Percentiles rank a stretch among this genome's conserved stretches.
Evolutionary conservation across 345 rosid genomes (phyloP).

Genomic region (Sonneratia alba): DNA sequence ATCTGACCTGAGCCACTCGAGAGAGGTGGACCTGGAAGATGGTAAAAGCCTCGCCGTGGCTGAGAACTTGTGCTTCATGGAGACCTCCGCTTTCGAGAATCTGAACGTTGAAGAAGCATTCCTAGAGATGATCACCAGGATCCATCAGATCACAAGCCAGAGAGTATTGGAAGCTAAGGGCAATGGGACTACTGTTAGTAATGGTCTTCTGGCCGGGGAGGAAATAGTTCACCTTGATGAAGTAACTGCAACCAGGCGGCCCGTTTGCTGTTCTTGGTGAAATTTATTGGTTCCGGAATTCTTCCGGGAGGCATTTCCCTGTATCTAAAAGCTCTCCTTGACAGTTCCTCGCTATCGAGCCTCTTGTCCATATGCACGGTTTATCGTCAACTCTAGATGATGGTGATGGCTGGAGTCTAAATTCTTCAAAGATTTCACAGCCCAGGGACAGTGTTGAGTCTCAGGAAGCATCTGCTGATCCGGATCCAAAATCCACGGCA

Average conservation of each 20-base stretch:
- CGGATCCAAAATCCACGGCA: not conserved
- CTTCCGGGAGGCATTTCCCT: not conserved
- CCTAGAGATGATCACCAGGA: slow-evolving; percentile 45
- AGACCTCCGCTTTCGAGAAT: slow-evolving; percentile 71
- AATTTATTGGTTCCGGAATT: not conserved
- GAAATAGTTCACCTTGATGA: slow-evolving; percentile 42
- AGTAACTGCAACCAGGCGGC: slow-evolving; percentile 61
- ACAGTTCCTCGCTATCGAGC: not conserved
- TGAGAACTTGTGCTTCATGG: slow-evolving; percentile 59
- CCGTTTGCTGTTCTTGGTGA: slow-evolving; percentile 42
- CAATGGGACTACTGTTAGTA: slow-evolving; percentile 17
- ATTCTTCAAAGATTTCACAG: too few relatives aligned
- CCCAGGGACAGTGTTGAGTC: too few relatives aligned
- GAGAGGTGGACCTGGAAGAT: slow-evolving; percentile 54
- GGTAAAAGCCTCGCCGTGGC: slow-evolving; percentile 48
- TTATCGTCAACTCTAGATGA: not conserved
- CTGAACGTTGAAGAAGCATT: slow-evolving; percentile 70
- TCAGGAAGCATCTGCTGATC: not conserved
- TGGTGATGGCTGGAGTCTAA: too few relatives aligned
- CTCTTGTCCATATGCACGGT: not conserved
- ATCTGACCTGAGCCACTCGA: slow-evolving; percentile 35
- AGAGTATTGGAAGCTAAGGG: slow-evolving; percentile 37
- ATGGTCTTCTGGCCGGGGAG: slow-evolving; percentile 35
- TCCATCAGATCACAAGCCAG: slow-evolving; percentile 40
- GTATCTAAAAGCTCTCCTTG: not conserved